Base-by-base conservation (phyloP, 169 alveolate genomes). In the Blepharisma undulans region DNA sequence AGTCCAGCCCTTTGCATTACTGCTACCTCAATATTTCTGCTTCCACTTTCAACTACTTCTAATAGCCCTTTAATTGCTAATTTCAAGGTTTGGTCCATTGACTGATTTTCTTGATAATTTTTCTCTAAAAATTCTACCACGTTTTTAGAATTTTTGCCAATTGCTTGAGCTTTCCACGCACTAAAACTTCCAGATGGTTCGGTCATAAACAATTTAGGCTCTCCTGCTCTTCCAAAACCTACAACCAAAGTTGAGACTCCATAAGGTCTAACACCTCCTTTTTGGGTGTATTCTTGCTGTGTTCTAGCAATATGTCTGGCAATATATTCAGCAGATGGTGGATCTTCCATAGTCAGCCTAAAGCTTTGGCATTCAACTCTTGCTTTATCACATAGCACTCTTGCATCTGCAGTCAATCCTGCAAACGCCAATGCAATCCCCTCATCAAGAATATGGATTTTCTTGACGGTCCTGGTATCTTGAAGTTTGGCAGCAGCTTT, bases 201-300 rank as follows among this genome's bases (percentile, higher is more conserved):
- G 27, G 99, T 99, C 93, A 98, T 99, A 93, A 93, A 99, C 84
- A 98, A 96, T 77, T 98, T 97, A 12, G 99, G 99, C 48, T 94
- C 94, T n/a, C 97, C 96, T 85, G 95, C 93, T 88, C 94, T 95
- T 80, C 98, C 99, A 87, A 95, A 96, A 29, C 99, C 99, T 1
- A 98, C 99, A 72, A 99, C 97, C 72, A 99, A 92, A 76, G 99
- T 97, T 48, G 99, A 98, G 71, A 99, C 98, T 84, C 99, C 99
- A 93, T 98, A 99, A 71, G 99, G 99, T 79, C 99, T 96, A n/a
- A 98, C 99, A 2, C 99, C 99, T 34, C 99, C 99, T 87, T 98
- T 95, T 88, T 98, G 99, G 21, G 99, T 99, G 91, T 97, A 99
- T 88, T 98, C 97, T 95, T 98, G 99, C 93, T 99, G 99, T 32